phyloP scores from a whole-genome alignment of 106 monocot species.

The Narthecium ossifragum region DNA sequence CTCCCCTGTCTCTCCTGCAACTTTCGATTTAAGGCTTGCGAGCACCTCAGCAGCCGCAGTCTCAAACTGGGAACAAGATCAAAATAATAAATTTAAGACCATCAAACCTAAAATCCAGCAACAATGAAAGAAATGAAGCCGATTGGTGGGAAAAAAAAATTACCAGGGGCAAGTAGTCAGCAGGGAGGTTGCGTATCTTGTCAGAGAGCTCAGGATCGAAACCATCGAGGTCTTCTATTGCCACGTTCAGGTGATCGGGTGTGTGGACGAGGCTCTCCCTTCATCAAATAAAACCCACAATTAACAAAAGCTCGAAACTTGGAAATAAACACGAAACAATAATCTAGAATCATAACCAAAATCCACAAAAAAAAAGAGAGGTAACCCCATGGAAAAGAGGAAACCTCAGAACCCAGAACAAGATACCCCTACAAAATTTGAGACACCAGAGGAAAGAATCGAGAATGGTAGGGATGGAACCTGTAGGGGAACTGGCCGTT shows the following conservation, averaged over 20 bases:
- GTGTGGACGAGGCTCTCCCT: constrained; percentile 85
- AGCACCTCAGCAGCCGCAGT: constrained; percentile 90
- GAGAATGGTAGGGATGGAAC: constrained; percentile 15
- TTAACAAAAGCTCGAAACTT: not conserved
- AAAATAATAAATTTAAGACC: not conserved
- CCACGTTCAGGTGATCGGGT: constrained; percentile 57
- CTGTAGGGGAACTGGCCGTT: constrained; percentile 86
- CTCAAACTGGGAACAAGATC: constrained; percentile 53
- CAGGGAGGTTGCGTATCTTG: constrained; percentile 74
- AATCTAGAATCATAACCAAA: too few species aligned
- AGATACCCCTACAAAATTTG: not conserved
- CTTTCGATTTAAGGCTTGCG: constrained; percentile 76
- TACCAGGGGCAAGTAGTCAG: constrained; percentile 89
- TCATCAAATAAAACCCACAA: constrained; percentile 6
- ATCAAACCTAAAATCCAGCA: not conserved
- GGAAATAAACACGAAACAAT: too few species aligned
- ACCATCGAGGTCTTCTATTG: constrained; percentile 79
- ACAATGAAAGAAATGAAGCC: not conserved
- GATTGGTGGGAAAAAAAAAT: not conserved
- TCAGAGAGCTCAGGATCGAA: constrained; percentile 88
- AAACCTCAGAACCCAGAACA: not conserved
- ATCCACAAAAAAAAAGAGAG: too few species aligned
- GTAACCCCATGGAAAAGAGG: too few species aligned
- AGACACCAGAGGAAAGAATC: not conserved
- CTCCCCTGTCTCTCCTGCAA: constrained; percentile 79